phyloP scores from a whole-genome alignment of 2,329 filamentous ascomycete species.

The Hypoxylon sp. region DNA sequence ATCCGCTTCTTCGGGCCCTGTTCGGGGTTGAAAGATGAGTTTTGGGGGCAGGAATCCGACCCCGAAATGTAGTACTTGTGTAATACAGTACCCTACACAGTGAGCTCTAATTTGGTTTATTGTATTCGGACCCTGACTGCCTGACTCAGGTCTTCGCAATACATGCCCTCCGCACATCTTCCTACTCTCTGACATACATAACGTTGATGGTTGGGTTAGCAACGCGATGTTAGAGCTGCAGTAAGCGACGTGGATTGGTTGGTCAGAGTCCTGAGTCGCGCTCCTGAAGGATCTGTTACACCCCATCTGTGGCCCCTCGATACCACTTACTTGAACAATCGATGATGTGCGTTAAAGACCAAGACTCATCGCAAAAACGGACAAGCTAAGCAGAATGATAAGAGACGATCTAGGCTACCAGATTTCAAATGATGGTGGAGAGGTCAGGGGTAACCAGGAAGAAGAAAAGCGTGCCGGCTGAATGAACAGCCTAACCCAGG shows the following conservation, averaged over 20 bases:
- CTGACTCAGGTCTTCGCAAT: conserved; percentile 14
- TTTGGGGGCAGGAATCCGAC: conserved; percentile 18
- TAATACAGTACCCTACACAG: conserved; percentile 22
- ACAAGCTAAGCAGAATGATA: conserved; percentile 12
- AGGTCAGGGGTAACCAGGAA: background rate
- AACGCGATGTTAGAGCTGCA: conserved; percentile 16
- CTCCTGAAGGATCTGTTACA: conserved; percentile 42
- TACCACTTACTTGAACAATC: conserved; percentile 39
- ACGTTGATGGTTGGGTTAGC: conserved; percentile 10
- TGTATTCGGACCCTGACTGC: too few species aligned
- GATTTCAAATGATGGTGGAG: conserved; percentile 16
- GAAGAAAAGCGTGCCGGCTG: conserved; percentile 12
- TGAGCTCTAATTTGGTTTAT: background rate
- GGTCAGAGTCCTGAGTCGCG: conserved; percentile 23
- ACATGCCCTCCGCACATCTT: conserved; percentile 5
- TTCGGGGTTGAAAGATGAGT: conserved; percentile 29
- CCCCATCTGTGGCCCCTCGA: conserved; percentile 36
- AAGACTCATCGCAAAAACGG: conserved; percentile 21
- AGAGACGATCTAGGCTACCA: conserved; percentile 15
- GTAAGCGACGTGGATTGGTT: conserved; percentile 27
- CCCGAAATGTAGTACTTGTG: conserved; percentile 18
- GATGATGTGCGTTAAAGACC: conserved; percentile 40
- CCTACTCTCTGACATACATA: conserved; percentile 16
- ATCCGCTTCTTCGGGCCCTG: conserved; percentile 34
- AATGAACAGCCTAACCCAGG: background rate